These are phyloP conservation scores for Lyophyllum semitale DNA, from an alignment of 768 basidiomycete species.

Conservation along the genomic window DNA sequence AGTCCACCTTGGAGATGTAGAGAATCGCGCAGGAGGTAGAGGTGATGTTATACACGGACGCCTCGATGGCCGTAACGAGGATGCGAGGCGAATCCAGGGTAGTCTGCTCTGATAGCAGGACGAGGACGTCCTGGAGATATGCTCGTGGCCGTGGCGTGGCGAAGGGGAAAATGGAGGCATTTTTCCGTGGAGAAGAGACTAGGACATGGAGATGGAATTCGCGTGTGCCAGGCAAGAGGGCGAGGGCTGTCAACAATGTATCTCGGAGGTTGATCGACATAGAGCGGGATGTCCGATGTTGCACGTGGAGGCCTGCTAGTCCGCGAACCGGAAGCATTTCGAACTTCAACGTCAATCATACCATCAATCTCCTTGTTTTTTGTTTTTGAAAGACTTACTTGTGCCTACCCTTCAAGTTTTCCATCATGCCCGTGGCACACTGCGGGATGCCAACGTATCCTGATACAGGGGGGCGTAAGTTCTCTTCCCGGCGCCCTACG, in stretches of 20 bases:
- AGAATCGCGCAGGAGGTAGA: slow-evolving; percentile 69
- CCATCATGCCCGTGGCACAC: too few relatives aligned
- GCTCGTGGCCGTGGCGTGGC: slow-evolving; percentile 65
- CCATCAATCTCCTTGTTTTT: neutral
- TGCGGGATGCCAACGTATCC: neutral
- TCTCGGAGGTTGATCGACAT: slow-evolving; percentile 53
- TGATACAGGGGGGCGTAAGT: too few relatives aligned
- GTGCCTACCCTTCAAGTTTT: too few relatives aligned
- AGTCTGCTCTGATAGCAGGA: slow-evolving; percentile 70
- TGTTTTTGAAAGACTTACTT: too few relatives aligned
- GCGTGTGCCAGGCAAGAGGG: slow-evolving; percentile 62
- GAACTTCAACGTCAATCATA: neutral
- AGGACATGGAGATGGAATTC: slow-evolving; percentile 78
- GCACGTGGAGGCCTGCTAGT: slow-evolving; percentile 3
- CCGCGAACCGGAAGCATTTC: neutral
- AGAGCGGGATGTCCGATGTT: neutral
- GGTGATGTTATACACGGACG: slow-evolving; percentile 72
- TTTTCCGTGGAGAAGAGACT: slow-evolving; percentile 66
- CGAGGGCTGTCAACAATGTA: slow-evolving; percentile 57
- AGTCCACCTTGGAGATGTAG: slow-evolving; percentile 94
- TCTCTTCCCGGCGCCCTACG: too few relatives aligned
- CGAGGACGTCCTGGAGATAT: slow-evolving; percentile 74
- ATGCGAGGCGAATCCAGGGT: slow-evolving; percentile 51
- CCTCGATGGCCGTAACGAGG: slow-evolving; percentile 81
- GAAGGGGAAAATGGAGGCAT: slow-evolving; percentile 73